Base-by-base conservation (phyloP, 352 stramenopile genomes). In the Pythium phragmitis region DNA sequence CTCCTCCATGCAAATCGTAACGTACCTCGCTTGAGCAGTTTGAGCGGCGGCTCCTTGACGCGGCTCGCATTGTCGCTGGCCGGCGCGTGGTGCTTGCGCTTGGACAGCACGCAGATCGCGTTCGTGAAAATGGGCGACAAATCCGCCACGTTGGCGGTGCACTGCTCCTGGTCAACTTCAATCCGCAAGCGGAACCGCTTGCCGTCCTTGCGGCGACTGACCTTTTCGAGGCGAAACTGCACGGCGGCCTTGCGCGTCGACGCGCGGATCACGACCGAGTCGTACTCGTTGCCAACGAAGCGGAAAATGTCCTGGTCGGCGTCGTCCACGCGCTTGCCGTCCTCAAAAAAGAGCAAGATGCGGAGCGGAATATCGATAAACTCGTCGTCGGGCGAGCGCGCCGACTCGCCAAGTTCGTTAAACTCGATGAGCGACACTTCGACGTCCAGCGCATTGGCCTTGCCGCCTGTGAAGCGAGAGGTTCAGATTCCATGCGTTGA, bases 231-330 rank as follows among this genome's bases (percentile, higher is more conserved):
- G 8, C 86, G 84, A 46, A 95, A 95, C 53, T 91, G 81, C 61
- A 91, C 85, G 12, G 75, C 74, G 3, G 83, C 77, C 57, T 85
- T 91, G 42, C 85, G 82, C 21, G 73, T 84, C 7, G 71, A 50
- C 1, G 73, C 63, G 45, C 82, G 79, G 66, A 95, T 92, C 42
- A 92, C 85, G 4, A 93, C 72, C 58, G 82, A 88, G 72, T 95
- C 85, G 61, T 91, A 93, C 56, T 92, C 86, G 57, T 93, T 91
- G 19, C 86, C 86, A 21, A 95, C 83, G 41, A 93, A 91, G 53
- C 86, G 79, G 61, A 95, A 94, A 46, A 95, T 95, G 57, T 95
- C 84, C 54, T 93, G 85, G 64, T 94, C 86, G 47, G 78, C 76
- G 58, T 92, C 81, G 46, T 95, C 86, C 46, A 95, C 86, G 30